Conservation (phyloP, 441 rosid species). For the Adansonia madagascariensis region DNA sequence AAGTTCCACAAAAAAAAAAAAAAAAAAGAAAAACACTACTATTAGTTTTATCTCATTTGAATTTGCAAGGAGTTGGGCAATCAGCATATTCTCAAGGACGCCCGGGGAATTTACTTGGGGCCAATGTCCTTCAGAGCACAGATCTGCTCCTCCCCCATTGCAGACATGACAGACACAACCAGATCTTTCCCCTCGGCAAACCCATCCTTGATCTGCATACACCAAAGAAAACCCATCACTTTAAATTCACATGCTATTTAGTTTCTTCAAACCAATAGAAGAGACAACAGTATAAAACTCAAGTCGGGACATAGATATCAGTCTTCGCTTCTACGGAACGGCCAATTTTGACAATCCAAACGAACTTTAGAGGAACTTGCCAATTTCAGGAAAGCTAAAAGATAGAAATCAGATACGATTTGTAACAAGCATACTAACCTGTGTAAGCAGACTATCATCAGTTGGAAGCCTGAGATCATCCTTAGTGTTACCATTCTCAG, state of each 20-base stretch:
- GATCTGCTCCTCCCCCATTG: constrained; percentile 99
- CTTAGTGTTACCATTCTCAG: constrained; percentile 85
- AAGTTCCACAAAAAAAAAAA: constrained; percentile 5
- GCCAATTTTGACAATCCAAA: no score
- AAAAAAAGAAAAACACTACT: not conserved
- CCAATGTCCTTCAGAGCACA: constrained; percentile 85
- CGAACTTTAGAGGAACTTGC: not conserved
- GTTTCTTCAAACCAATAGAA: not conserved
- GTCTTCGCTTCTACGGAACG: not conserved
- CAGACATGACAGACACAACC: constrained; percentile 76
- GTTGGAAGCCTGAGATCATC: constrained; percentile 89
- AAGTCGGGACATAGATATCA: no score
- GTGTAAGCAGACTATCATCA: constrained; percentile 68
- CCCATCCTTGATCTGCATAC: constrained; percentile 73
- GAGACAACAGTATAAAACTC: not conserved
- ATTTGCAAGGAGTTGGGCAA: not conserved
- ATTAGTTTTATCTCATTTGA: constrained; percentile 19
- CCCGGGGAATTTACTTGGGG: constrained; percentile 47
- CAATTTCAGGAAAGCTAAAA: not conserved
- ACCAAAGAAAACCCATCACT: constrained; percentile 65
- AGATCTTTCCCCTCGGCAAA: constrained; percentile 79
- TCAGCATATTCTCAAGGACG: constrained; percentile 4
- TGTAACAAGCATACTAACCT: constrained; percentile 40
- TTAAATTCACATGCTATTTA: constrained; percentile 18
- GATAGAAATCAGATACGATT: not conserved